A percentile compares a stretch with the other conserved stretches of the same genome.
Evolutionary conservation across 768 basidiomycete genomes (phyloP).

Genomic region (Xerocomellus amylosporus): DNA sequence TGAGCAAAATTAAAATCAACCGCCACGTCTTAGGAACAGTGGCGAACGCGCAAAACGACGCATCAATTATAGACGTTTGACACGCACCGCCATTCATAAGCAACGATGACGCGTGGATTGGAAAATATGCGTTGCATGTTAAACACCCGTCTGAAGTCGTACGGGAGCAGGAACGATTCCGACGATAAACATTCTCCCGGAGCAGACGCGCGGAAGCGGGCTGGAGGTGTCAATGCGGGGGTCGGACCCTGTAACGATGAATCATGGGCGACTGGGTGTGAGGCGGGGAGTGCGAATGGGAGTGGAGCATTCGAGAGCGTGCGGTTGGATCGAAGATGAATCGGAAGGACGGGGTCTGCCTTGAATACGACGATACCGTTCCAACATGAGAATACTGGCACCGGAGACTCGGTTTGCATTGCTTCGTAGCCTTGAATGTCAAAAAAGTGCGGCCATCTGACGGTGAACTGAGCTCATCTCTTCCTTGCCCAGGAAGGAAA

Average conservation of each 20-base stretch:
- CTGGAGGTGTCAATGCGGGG: constrained; percentile 20
- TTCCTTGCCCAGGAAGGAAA: too few relatives aligned
- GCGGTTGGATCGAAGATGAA: constrained; percentile 36
- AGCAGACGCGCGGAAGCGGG: constrained; percentile 16
- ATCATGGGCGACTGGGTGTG: constrained; percentile 14
- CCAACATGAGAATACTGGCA: constrained; percentile 46
- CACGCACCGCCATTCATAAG: constrained; percentile 36
- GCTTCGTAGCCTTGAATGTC: constrained; percentile 36
- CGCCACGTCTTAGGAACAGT: too few relatives aligned
- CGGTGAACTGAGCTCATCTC: not conserved
- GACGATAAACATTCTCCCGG: constrained; percentile 26
- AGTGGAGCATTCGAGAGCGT: constrained; percentile 36
- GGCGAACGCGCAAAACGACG: too few relatives aligned
- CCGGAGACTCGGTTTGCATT: constrained; percentile 38
- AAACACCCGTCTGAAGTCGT: constrained; percentile 42
- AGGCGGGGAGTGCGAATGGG: constrained; percentile 7
- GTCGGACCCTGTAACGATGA: constrained; percentile 11
- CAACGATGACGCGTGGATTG: constrained; percentile 40
- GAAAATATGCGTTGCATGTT: constrained; percentile 36
- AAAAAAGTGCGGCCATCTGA: constrained; percentile 42
- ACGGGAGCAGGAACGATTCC: constrained; percentile 42
- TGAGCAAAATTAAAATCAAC: too few relatives aligned
- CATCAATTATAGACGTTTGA: too few relatives aligned
- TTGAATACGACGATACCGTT: constrained; percentile 43
- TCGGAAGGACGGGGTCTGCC: constrained; percentile 41